A percentile compares a stretch with the other conserved stretches of the same genome.
phyloP scores from a whole-genome alignment of 257 asterid genomes.

The Solanum sejunctum region DNA sequence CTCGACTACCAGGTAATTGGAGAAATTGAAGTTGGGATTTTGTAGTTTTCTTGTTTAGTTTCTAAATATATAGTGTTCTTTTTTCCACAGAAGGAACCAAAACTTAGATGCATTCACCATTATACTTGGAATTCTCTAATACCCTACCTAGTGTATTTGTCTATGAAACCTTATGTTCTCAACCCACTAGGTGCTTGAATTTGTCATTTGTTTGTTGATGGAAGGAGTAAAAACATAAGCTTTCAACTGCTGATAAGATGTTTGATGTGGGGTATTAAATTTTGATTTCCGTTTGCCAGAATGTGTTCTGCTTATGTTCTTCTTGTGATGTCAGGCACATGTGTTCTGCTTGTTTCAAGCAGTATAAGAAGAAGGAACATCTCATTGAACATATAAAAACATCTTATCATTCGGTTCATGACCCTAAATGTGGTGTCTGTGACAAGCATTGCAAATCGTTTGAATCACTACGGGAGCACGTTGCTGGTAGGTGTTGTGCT shows the following conservation, averaged over 20 bases:
- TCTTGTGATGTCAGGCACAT: constrained; percentile 27
- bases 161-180: neutral
- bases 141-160: neutral
- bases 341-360: constrained; percentile 51
- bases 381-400: constrained; percentile 35
- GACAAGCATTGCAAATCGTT: constrained; percentile 40
- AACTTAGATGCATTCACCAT: neutral
- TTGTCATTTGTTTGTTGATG: neutral
- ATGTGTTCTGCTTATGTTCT: neutral
- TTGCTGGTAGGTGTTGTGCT: constrained; percentile 16
- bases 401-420: constrained; percentile 39
- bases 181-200: neutral
- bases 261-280: neutral
- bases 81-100: neutral
- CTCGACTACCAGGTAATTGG: neutral
- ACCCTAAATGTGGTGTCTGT: constrained; percentile 42
- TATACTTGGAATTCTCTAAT: neutral
- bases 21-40: neutral
- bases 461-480: constrained; percentile 44
- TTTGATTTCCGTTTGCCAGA: neutral
- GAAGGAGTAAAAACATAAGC: neutral
- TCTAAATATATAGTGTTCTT: neutral
- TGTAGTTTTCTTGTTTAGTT: neutral
- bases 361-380: constrained; percentile 49
- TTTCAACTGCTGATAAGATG: neutral